Percentiles rank a stretch among this genome's conserved stretches.
These are phyloP conservation scores for Saccharum officinarum DNA, from an alignment of 176 grass and related monocot species.

Conservation along the genomic window DNA sequence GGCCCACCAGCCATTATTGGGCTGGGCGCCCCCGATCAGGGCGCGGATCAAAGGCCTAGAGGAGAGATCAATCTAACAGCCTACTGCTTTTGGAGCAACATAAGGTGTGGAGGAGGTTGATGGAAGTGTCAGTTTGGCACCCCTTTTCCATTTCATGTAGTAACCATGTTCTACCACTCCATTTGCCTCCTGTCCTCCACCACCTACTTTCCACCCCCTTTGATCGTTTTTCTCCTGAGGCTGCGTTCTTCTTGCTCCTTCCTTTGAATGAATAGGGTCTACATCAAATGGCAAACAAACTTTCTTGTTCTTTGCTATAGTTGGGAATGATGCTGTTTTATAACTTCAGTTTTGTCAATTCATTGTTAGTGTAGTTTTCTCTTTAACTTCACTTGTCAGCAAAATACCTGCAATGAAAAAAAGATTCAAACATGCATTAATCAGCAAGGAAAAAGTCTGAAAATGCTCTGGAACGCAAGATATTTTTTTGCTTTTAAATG, in stretches of 20 bases:
- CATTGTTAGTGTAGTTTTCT: neutral
- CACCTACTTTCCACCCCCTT: slow-evolving; percentile 11
- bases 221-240: neutral
- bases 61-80: no score
- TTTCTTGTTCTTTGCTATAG: neutral
- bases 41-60: no score
- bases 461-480: neutral
- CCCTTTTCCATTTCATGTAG: slow-evolving; percentile 7
- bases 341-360: neutral
- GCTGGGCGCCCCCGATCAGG: no score
- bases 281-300: neutral
- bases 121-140: slow-evolving; percentile 15
- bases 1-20: no score
- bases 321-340: neutral
- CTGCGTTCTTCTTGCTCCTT: neutral
- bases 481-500: neutral
- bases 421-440: neutral
- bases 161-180: slow-evolving; percentile 6
- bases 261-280: neutral
- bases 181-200: neutral
- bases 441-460: neutral
- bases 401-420: neutral
- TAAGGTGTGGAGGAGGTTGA: slow-evolving; percentile 24
- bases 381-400: neutral
- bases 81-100: slow-evolving; percentile 17